Percentiles rank a stretch among this genome's conserved stretches.
Conservation (phyloP, 2,329 filamentous ascomycete genomes). For the Monosporascus cannonballus region DNA sequence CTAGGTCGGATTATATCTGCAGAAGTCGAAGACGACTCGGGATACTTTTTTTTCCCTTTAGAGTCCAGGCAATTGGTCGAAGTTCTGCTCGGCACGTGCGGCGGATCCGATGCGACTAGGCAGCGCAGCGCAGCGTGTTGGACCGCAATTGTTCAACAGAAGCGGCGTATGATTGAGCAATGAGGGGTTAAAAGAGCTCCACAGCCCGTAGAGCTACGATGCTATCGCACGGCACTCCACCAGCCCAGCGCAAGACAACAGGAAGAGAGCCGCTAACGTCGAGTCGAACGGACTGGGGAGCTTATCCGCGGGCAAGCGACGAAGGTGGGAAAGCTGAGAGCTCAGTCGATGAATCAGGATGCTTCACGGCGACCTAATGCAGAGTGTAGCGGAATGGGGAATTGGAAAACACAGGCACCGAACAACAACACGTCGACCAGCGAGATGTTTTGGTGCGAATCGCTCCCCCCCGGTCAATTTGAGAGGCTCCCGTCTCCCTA, state of each 20-base stretch:
- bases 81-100: background rate
- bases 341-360: background rate
- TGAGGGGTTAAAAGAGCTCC: conserved; percentile 1
- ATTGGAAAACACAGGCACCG: background rate
- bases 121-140: background rate
- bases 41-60: background rate
- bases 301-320: background rate
- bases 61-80: conserved; percentile 1
- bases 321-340: background rate
- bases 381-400: background rate
- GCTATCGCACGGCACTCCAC: background rate
- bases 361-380: background rate
- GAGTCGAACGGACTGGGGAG: background rate
- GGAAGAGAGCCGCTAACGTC: background rate
- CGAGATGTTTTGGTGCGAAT: background rate
- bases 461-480: background rate
- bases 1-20: too few species aligned
- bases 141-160: background rate
- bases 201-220: background rate
- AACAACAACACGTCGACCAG: background rate
- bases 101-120: background rate
- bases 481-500: background rate
- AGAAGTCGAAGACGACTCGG: too few species aligned
- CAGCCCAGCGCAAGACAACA: background rate
- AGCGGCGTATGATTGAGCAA: background rate